Evolutionary conservation across 2,329 filamentous ascomycete genomes (phyloP), one percentile per base, ranked within the genome.

Genomic region (Penicillium brevicompactum): DNA sequence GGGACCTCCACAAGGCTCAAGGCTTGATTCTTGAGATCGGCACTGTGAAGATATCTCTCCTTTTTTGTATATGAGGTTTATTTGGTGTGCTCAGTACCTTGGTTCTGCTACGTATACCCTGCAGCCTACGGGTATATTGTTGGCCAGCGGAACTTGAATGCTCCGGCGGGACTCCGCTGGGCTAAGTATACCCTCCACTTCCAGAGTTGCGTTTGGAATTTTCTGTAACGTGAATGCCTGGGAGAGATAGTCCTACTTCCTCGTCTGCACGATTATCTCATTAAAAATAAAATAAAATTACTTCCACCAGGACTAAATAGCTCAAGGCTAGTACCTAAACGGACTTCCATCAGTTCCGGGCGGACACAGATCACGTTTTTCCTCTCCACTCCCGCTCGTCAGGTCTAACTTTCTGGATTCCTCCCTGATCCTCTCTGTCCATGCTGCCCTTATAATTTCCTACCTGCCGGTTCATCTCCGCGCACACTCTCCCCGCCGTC

Each of bases 91-190:
- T 4, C 24, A 27, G 5, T 27, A 27, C 24, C 5, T 27, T 27
- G 24, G 24, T 27, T 8, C 24, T 27, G 5, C 24, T 27, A 27
- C 24, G 24, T 27, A 27, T 5, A 27, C 24, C 4, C 3, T 16
- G 4, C n/a, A 43, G 22, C 41, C 24, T 5, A 18, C 18, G 18
- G 18, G 18, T 18, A 40, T 38, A 45, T 54, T 34, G 44, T n/a
- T 41, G 47, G 37, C 22, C 57, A 53, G 62, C 62, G 62, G 62
- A 64, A 27, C 24, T 27, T 27, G 24, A 27, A 52, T 49, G 37
- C 41, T 27, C 55, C 58, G 56, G 60, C 60, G 61, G 61, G 58
- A 60, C 58, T 61, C 60, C 60, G 62, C 61, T 53, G 54, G 34
- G 52, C 31, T 21, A 41, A 45, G 41, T 50, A 34, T 24, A 31